Percentiles rank a stretch among this genome's conserved stretches.
Conservation (phyloP, 2,329 filamentous ascomycete genomes). For the Simplicillium aogashimaense region DNA sequence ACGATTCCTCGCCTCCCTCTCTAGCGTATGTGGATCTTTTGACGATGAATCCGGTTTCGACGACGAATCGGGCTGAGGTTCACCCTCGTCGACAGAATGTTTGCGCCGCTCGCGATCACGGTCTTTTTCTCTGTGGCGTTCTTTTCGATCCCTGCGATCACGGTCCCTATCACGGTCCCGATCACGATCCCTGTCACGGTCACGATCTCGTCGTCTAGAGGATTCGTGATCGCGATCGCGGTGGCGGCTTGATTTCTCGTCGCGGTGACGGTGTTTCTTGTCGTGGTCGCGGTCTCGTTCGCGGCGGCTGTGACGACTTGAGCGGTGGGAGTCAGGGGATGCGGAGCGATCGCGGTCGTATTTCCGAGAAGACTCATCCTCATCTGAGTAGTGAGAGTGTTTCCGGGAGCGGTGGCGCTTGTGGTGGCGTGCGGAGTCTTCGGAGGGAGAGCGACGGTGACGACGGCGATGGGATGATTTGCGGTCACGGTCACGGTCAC, state of each 20-base stretch:
- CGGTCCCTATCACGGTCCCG: conserved; percentile 25
- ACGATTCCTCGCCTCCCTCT: conserved; percentile 56
- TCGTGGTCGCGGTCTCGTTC: conserved; percentile 37
- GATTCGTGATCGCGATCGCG: conserved; percentile 10
- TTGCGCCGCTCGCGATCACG: not conserved
- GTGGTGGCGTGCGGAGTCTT: no score
- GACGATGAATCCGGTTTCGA: conserved; percentile 15
- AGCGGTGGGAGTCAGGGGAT: conserved; percentile 47
- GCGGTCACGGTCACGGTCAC: conserved; percentile 27
- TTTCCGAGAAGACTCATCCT: conserved; percentile 32
- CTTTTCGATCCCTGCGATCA: conserved; percentile 27
- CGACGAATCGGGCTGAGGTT: no score
- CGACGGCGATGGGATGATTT: conserved; percentile 38
- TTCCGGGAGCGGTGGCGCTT: conserved; percentile 37
- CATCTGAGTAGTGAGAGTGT: conserved; percentile 27
- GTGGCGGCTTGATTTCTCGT: conserved; percentile 15
- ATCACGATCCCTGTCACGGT: conserved; percentile 24
- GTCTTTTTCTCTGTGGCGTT: conserved; percentile 23
- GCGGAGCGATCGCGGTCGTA: conserved; percentile 46
- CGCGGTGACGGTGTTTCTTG: conserved; percentile 23
- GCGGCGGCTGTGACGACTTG: conserved; percentile 47
- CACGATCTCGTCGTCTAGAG: conserved; percentile 9
- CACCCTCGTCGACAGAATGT: conserved; percentile 1
- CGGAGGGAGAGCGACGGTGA: conserved; percentile 43
- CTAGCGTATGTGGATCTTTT: conserved; percentile 56